Percentiles rank a stretch among this genome's conserved stretches.
Evolutionary conservation across 441 rosid species (phyloP).

Genomic region (Pelargonium cotyledonis): DNA sequence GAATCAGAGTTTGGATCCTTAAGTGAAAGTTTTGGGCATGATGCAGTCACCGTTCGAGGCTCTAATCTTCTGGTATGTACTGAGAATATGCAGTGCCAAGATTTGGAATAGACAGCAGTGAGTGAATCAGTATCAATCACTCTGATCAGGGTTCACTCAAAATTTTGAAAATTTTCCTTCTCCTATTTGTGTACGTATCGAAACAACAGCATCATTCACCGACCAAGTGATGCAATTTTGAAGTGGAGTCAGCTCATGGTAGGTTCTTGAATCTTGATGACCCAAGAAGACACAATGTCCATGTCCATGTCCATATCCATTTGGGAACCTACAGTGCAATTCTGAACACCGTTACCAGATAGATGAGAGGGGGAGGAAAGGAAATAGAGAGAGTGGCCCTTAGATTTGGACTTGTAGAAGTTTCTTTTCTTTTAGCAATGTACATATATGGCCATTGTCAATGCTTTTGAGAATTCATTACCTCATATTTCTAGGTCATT

Average conservation of each 20-base stretch:
- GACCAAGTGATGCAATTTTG: slow-evolving; percentile 17
- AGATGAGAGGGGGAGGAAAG: not conserved
- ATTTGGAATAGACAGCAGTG: slow-evolving; percentile 28
- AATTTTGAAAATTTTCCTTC: not conserved
- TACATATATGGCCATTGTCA: not conserved
- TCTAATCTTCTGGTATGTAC: slow-evolving; percentile 39
- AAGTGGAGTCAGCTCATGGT: slow-evolving; percentile 3
- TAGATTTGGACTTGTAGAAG: not conserved
- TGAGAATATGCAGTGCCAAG: slow-evolving; percentile 43
- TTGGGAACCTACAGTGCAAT: not conserved
- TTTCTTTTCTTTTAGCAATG: not conserved
- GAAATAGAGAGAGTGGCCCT: not conserved
- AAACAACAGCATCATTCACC: slow-evolving; percentile 10
- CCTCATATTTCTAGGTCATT: not conserved
- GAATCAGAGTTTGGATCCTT: slow-evolving; percentile 39
- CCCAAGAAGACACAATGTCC: not conserved
- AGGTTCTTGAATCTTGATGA: slow-evolving; percentile 3
- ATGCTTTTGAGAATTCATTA: not conserved
- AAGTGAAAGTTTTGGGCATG: slow-evolving; percentile 40
- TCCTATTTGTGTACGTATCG: too few species aligned
- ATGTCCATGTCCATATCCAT: not conserved
- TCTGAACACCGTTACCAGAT: too few species aligned
- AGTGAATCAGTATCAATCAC: not conserved
- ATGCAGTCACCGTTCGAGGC: slow-evolving; percentile 29
- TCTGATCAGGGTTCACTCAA: not conserved